Evolutionary conservation across 2,329 filamentous ascomycete genomes (phyloP).

Genomic region (Sarocladium oryzae): DNA sequence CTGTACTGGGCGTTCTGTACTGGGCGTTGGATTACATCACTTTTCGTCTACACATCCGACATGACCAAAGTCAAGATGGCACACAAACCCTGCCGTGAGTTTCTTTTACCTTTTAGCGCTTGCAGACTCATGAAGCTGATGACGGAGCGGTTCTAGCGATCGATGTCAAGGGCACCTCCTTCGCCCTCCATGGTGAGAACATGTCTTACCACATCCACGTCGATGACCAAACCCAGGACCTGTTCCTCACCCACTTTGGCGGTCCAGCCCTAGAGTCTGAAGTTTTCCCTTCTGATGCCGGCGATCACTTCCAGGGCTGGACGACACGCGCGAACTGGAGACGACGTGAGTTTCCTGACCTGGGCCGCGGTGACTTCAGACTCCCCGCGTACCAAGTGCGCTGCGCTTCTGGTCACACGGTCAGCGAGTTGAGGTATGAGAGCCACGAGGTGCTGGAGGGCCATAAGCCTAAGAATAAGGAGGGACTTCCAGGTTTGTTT

Average conservation of each 20-base stretch:
- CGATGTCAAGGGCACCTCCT: slow-evolving; percentile 45
- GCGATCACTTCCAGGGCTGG: slow-evolving; percentile 38
- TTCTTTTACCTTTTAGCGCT: no score
- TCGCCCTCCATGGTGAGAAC: slow-evolving; percentile 47
- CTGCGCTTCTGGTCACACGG: slow-evolving; percentile 50
- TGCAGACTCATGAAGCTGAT: no score
- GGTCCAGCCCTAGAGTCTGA: slow-evolving; percentile 35
- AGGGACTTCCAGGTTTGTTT: slow-evolving; percentile 46
- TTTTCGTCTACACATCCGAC: no score
- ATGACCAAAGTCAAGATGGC: no score
- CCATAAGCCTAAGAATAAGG: slow-evolving; percentile 31
- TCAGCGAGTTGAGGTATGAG: slow-evolving; percentile 51
- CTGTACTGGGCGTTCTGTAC: no score
- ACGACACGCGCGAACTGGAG: slow-evolving; percentile 40
- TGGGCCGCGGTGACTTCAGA: slow-evolving; percentile 57
- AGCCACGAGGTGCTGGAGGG: slow-evolving; percentile 47
- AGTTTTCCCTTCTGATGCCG: slow-evolving; percentile 21
- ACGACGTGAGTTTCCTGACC: slow-evolving; percentile 58
- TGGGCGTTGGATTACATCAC: no score
- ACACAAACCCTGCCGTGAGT: no score
- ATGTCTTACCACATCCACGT: slow-evolving; percentile 59
- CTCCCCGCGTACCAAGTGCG: slow-evolving; percentile 53
- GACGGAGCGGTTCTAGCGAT: slow-evolving; percentile 35
- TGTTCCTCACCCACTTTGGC: slow-evolving; percentile 56
- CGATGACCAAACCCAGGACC: slow-evolving; percentile 46